Evolutionary conservation across 192 early-diverging fungal genomes (phyloP).

Genomic region (Coemansia sp.): DNA sequence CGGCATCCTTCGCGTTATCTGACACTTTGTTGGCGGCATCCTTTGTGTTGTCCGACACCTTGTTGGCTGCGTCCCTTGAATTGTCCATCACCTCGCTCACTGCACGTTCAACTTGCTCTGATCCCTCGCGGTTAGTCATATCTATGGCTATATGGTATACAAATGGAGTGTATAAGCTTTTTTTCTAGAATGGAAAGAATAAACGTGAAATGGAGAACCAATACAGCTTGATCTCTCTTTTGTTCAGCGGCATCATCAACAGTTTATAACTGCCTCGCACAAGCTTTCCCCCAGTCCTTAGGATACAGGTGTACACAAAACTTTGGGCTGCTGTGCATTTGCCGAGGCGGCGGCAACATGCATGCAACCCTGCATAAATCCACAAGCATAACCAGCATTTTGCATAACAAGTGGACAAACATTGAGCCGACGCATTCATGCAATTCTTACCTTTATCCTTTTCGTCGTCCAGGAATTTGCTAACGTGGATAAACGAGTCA

Average conservation of each 20-base stretch:
- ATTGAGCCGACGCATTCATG: neutral
- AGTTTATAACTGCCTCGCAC: neutral
- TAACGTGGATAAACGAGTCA: conserved; percentile 40
- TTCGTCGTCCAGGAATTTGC: neutral
- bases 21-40: neutral
- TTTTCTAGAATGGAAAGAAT: neutral
- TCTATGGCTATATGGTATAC: neutral
- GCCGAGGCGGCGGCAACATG: neutral
- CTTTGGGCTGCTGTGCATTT: too few relatives aligned
- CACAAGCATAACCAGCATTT: neutral
- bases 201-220: neutral
- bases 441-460: neutral
- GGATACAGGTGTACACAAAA: too few relatives aligned
- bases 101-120: conserved; percentile 26
- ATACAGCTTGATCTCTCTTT: neutral
- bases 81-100: conserved; percentile 29
- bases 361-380: neutral
- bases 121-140: conserved; percentile 21
- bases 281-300: too few relatives aligned
- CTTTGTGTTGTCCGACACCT: conserved; percentile 16
- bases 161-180: neutral
- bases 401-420: too few relatives aligned
- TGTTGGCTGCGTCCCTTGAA: conserved; percentile 13
- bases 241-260: neutral
- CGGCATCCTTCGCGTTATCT: conserved; percentile 5